Evolutionary conservation across 257 asterid species (phyloP).

Genomic region (Rauvolfia tetraphylla): DNA sequence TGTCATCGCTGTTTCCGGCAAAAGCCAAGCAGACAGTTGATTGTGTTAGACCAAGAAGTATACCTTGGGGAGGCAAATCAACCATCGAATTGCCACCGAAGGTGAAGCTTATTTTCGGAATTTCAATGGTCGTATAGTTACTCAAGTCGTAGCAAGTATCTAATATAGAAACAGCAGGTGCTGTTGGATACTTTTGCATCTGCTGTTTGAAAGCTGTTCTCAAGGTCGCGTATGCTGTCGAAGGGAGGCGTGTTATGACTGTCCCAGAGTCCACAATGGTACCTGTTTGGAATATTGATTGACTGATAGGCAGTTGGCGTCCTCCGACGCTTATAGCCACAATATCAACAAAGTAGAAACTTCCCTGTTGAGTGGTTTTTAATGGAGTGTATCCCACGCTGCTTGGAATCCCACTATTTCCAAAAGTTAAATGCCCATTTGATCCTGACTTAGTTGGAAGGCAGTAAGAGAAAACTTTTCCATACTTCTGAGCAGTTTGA

Average conservation of each 20-base stretch:
- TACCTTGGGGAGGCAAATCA: constrained; percentile 35
- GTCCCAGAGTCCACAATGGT: constrained; percentile 76
- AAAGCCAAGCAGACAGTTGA: constrained; percentile 59
- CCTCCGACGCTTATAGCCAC: constrained; percentile 47
- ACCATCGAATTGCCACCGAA: constrained; percentile 46
- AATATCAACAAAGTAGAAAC: constrained; percentile 53
- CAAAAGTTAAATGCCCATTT: constrained; percentile 63
- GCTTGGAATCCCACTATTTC: constrained; percentile 24
- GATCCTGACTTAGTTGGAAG: constrained; percentile 54
- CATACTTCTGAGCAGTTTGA: constrained; percentile 53
- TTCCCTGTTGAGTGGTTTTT: constrained; percentile 16
- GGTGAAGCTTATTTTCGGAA: constrained; percentile 49
- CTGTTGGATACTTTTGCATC: constrained; percentile 45
- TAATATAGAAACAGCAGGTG: constrained; percentile 46
- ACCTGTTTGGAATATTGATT: constrained; percentile 45
- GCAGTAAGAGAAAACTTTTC: constrained; percentile 69
- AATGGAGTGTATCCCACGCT: constrained; percentile 49
- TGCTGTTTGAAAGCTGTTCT: constrained; percentile 37
- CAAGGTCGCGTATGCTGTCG: constrained; percentile 42
- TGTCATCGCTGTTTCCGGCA: constrained; percentile 39
- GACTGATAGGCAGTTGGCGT: constrained; percentile 31
- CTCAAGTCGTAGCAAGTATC: constrained; percentile 72
- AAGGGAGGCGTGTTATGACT: constrained; percentile 66
- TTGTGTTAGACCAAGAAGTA: constrained; percentile 7
- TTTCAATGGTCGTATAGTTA: constrained; percentile 15